Conservation (phyloP, 2,329 filamentous ascomycete species). For the Mariannaea elegans region DNA sequence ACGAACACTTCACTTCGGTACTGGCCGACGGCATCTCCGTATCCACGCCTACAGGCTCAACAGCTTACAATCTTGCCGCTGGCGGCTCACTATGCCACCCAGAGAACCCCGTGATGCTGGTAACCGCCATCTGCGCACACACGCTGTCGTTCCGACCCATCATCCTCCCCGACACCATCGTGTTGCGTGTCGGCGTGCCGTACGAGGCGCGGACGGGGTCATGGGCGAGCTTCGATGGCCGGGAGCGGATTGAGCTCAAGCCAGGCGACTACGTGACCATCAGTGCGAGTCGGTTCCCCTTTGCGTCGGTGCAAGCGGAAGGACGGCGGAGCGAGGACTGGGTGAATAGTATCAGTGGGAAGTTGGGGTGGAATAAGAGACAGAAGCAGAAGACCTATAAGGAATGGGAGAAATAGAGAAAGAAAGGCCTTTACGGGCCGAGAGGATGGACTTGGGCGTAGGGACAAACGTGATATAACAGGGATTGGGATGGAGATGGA, state of each 20-base stretch:
- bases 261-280: constrained; percentile 88
- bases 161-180: constrained; percentile 94
- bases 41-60: constrained; percentile 92
- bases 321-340: constrained; percentile 78
- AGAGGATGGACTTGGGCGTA: neutral
- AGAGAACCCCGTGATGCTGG: constrained; percentile 94
- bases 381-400: constrained; percentile 76
- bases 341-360: constrained; percentile 82
- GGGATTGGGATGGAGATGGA: neutral
- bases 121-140: constrained; percentile 94
- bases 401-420: constrained; percentile 53
- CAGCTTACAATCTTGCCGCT: constrained; percentile 93
- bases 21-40: constrained; percentile 94
- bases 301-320: constrained; percentile 77
- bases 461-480: neutral
- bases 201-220: constrained; percentile 89
- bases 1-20: constrained; percentile 93
- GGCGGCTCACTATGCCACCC: constrained; percentile 96
- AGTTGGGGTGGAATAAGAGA: constrained; percentile 82
- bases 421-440: neutral
- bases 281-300: constrained; percentile 81
- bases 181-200: constrained; percentile 91
- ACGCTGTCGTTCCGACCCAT: constrained; percentile 96
- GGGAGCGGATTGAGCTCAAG: constrained; percentile 81
- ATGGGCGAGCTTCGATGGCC: constrained; percentile 98